These are phyloP conservation scores for Suillus variegatus DNA, from an alignment of 768 basidiomycete genomes.

Conservation along the genomic window DNA sequence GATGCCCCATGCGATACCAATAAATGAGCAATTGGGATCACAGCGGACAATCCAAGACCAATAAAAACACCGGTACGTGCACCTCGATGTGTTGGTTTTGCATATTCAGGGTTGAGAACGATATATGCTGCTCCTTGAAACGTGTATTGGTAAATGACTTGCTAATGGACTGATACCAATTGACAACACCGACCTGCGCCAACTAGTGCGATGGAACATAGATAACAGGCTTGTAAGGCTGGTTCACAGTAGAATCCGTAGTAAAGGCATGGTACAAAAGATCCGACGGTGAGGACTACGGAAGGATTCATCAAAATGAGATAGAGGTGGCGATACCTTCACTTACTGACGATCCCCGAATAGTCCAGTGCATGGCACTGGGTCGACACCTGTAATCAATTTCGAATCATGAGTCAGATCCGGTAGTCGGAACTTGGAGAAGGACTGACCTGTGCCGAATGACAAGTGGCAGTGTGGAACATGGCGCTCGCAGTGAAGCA, in stretches of 20 bases:
- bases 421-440: background rate
- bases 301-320: conserved; percentile 11
- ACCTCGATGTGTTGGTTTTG: conserved; percentile 71
- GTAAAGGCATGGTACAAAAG: conserved; percentile 74
- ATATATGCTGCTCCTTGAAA: conserved; percentile 64
- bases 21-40: conserved; percentile 71
- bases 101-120: conserved; percentile 78
- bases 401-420: conserved; percentile 5
- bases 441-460: conserved; percentile 62
- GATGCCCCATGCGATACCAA: conserved; percentile 57
- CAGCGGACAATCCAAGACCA: conserved; percentile 67
- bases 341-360: conserved; percentile 71
- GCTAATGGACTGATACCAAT: conserved; percentile 13
- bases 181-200: conserved; percentile 55
- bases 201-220: conserved; percentile 48
- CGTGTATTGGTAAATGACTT: conserved; percentile 8
- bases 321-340: conserved; percentile 7
- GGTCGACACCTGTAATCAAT: conserved; percentile 50
- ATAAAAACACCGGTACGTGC: conserved; percentile 81
- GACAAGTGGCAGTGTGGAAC: conserved; percentile 74
- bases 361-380: conserved; percentile 73
- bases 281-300: conserved; percentile 70
- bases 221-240: conserved; percentile 53
- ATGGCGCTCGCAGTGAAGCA: conserved; percentile 73
- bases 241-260: conserved; percentile 77